phyloP scores from a whole-genome alignment of 2,329 filamentous ascomycete species.

The Aspergillus sp. region DNA sequence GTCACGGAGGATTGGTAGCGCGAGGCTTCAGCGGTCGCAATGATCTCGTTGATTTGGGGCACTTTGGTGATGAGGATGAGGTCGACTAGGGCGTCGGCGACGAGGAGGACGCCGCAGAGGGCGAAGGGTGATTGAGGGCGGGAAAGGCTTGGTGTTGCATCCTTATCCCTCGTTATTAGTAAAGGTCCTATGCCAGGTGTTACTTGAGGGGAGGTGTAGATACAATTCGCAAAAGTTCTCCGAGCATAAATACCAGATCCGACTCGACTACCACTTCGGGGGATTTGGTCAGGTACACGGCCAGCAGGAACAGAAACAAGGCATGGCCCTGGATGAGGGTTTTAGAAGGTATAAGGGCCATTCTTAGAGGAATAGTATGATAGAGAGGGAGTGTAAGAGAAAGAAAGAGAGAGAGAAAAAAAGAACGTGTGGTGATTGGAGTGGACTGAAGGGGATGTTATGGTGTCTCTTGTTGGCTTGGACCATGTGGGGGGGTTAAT shows the following conservation, averaged over 20 bases:
- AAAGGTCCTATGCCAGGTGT: conserved; percentile 2
- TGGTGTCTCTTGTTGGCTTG: background rate
- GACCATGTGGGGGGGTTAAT: background rate
- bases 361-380: conserved; percentile 30
- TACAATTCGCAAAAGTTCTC: conserved; percentile 77
- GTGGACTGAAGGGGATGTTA: no score
- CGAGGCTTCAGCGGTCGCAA: conserved; percentile 60
- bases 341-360: conserved; percentile 73
- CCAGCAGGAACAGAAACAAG: conserved; percentile 75
- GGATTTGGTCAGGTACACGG: conserved; percentile 71
- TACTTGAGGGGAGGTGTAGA: background rate
- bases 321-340: conserved; percentile 74
- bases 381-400: background rate
- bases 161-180: conserved; percentile 9
- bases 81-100: conserved; percentile 57
- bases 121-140: conserved; percentile 59
- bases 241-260: conserved; percentile 69
- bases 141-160: conserved; percentile 57
- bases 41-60: conserved; percentile 59
- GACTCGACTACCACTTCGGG: conserved; percentile 69
- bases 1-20: conserved; percentile 25
- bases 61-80: conserved; percentile 50
- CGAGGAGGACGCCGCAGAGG: conserved; percentile 60
- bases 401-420: no score
- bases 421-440: no score